Evolutionary conservation across 2,329 filamentous ascomycete species (phyloP).

Genomic region (Aureobasidium pullulans): DNA sequence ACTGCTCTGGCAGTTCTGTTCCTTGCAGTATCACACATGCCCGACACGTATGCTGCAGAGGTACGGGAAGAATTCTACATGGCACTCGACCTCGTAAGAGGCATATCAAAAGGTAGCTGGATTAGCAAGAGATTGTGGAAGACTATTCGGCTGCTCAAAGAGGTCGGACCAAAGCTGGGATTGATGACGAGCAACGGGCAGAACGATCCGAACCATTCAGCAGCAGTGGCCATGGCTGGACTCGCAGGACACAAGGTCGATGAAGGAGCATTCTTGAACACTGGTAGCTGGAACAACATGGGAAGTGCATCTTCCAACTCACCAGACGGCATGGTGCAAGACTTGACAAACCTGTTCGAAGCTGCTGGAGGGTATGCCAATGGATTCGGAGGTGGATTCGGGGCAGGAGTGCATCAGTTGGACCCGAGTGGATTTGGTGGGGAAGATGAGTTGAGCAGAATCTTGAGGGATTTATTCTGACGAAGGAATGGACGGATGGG

Average conservation of each 20-base stretch:
- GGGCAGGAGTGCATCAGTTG: slow-evolving; percentile 24
- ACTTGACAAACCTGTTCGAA: slow-evolving; percentile 57
- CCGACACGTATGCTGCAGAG: slow-evolving; percentile 58
- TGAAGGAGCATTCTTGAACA: slow-evolving; percentile 44
- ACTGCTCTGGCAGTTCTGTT: slow-evolving; percentile 70
- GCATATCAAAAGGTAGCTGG: slow-evolving; percentile 63
- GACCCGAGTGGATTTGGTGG: slow-evolving; percentile 36
- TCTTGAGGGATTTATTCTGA: slow-evolving; percentile 53
- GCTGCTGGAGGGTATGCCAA: slow-evolving; percentile 47
- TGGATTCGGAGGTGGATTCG: slow-evolving; percentile 20
- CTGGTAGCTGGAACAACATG: slow-evolving; percentile 13
- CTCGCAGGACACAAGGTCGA: slow-evolving; percentile 56
- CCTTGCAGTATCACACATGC: slow-evolving; percentile 67
- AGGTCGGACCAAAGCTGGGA: slow-evolving; percentile 63
- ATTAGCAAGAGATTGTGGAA: slow-evolving; percentile 68
- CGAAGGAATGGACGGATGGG: not conserved
- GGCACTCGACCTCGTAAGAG: slow-evolving; percentile 66
- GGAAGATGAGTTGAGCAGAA: slow-evolving; percentile 53
- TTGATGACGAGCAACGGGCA: slow-evolving; percentile 30
- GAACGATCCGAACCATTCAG: slow-evolving; percentile 51
- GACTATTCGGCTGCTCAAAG: slow-evolving; percentile 62
- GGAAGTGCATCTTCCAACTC: slow-evolving; percentile 40
- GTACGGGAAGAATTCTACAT: slow-evolving; percentile 74
- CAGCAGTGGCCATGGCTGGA: slow-evolving; percentile 59
- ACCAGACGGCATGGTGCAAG: slow-evolving; percentile 55